Conservation (phyloP, 805 yeast genomes). For the Scheffersomyces coipomensis region DNA sequence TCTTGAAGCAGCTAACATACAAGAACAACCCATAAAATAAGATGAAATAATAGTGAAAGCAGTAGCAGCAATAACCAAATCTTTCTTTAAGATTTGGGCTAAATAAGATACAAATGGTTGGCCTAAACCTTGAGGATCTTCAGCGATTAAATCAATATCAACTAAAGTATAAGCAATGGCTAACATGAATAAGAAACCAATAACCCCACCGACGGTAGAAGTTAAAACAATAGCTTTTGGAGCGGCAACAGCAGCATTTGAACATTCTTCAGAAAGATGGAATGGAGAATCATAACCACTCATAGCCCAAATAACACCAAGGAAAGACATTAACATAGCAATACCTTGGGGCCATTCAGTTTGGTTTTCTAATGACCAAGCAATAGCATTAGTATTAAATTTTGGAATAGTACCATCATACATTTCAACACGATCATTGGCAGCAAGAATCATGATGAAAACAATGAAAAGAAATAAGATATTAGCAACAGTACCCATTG, state of each 20-base stretch:
- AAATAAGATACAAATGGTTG: conserved; percentile 61
- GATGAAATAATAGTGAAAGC: conserved; percentile 39
- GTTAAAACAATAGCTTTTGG: conserved; percentile 69
- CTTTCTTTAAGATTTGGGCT: conserved; percentile 44
- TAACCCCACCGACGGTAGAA: conserved; percentile 50
- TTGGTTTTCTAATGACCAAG: conserved; percentile 56
- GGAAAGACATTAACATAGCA: conserved; percentile 53
- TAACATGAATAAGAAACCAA: conserved; percentile 58
- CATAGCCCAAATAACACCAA: conserved; percentile 72
- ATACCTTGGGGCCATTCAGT: conserved; percentile 67
- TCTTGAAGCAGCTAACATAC: conserved; percentile 66
- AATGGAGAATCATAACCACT: conserved; percentile 75
- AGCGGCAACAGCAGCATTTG: conserved; percentile 61
- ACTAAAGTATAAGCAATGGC: conserved; percentile 63
- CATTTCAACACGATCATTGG: conserved; percentile 41
- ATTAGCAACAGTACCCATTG: conserved; percentile 49
- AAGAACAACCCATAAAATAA: conserved; percentile 39
- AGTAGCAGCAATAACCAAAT: conserved; percentile 35
- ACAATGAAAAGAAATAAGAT: conserved; percentile 50
- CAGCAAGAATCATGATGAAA: conserved; percentile 53
- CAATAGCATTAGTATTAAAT: conserved; percentile 47
- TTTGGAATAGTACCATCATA: conserved; percentile 27
- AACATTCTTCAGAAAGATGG: conserved; percentile 71
- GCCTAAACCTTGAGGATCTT: conserved; percentile 48
- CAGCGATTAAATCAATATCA: conserved; percentile 44